Conservation (phyloP, 73 alveolate genomes). For the Paramecium biaurelia region DNA sequence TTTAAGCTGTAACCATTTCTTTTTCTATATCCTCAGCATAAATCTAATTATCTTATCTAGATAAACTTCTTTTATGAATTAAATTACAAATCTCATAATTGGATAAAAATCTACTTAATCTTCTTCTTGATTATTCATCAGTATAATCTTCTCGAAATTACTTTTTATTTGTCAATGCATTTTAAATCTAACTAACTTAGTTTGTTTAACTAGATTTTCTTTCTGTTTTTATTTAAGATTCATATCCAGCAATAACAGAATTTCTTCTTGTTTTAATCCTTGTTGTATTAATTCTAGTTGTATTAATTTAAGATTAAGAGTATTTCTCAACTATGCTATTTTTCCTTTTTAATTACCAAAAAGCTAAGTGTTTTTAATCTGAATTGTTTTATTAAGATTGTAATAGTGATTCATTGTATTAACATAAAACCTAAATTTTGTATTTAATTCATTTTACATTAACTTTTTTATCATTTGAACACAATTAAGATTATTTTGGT, state of each 20-base stretch:
- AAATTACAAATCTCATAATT: not conserved
- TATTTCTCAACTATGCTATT: not conserved
- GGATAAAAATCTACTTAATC: not conserved
- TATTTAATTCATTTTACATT: not conserved
- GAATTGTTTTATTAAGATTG: not conserved
- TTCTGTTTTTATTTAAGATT: not conserved
- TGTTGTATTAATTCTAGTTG: not conserved
- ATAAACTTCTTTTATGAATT: not conserved
- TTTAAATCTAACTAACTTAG: not conserved
- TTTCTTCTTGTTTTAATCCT: not conserved
- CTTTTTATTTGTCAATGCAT: not conserved
- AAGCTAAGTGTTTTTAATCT: not conserved
- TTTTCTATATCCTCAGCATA: slow-evolving; percentile 15
- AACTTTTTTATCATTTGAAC: not conserved
- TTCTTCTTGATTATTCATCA: not conserved
- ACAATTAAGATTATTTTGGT: not conserved
- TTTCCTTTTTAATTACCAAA: not conserved
- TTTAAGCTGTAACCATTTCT: slow-evolving; percentile 2
- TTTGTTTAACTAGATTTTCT: not conserved
- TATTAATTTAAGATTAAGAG: not conserved
- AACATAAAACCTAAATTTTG: not conserved
- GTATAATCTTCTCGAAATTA: not conserved
- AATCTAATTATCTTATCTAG: not conserved
- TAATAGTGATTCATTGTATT: not conserved
- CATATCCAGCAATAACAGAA: not conserved